Evolutionary conservation across 768 basidiomycete genomes (phyloP), one percentile per base, ranked within the genome.

Genomic region (Imleria badia): DNA sequence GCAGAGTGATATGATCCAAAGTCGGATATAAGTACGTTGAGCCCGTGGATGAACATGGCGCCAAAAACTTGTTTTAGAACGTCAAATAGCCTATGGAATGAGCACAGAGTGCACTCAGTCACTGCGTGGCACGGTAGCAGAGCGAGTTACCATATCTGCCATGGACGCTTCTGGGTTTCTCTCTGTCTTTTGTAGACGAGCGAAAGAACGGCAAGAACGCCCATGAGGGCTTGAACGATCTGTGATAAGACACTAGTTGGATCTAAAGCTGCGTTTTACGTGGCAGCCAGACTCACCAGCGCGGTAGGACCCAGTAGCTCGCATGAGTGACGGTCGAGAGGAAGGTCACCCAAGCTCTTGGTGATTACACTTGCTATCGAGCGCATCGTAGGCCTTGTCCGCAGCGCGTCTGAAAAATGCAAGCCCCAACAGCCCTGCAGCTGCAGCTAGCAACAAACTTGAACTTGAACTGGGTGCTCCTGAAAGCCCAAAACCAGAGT

Each of bases 31-130:
- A 93, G 73, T 20, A 94, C 80, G 67, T 94, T 94, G 40, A 82
- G 75, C 3, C 80, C 81, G 65, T 94, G 91, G 5, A 94, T 83
- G 63, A 90, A 87, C 75, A 87, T 77, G 65, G 91, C 88, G 43
- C 91, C 96, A 14, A 89, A 79, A 50, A 97, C 75, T 76, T 98
- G 95, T 70, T 97, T 97, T 3, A 86, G 87, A 6, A 97, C 89
- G 64, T 97, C 94, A 69, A 91, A 94, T n/a, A 89, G 67, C 93
- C 91, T 93, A 30, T 42, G 17, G 45, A 47, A 50, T 29, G 31
- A 35, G 38, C 7, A 35, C 22, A 42, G 41, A 55, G 23, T 19
- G n/a, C n/a, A 14, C 30, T 60, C 40, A 62, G 60, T 30, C n/a
- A n/a, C 52, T 42, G 33, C 13, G 23, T 22, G 17, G 26, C 19